Percentiles rank a stretch among this genome's conserved stretches.
Conservation (phyloP, 1,139 yeast species). For the Suhomyces terraborum region DNA sequence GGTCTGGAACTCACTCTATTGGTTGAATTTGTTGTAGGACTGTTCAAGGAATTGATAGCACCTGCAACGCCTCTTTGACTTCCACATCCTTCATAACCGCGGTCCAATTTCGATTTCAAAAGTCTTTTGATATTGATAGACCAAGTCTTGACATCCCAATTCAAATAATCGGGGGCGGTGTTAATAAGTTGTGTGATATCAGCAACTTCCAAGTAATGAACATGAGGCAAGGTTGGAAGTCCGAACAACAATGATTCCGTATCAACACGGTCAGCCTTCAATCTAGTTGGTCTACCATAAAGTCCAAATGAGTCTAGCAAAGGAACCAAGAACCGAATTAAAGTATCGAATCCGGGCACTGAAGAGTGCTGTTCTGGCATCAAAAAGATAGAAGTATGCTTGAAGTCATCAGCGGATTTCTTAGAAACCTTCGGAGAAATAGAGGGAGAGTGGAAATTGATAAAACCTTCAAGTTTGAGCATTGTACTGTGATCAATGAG, state of each 20-base stretch:
- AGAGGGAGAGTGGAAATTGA: slow-evolving; percentile 56
- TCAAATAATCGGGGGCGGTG: slow-evolving; percentile 17
- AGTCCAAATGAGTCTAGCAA: slow-evolving; percentile 81
- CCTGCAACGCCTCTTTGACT: slow-evolving; percentile 62
- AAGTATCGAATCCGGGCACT: slow-evolving; percentile 92
- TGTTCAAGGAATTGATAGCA: slow-evolving; percentile 36
- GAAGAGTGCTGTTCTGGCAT: slow-evolving; percentile 96
- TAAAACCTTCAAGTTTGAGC: slow-evolving; percentile 83
- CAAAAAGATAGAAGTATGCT: slow-evolving; percentile 79
- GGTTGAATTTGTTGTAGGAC: slow-evolving; percentile 9
- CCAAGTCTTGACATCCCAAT: slow-evolving; percentile 78
- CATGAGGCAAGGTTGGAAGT: slow-evolving; percentile 85
- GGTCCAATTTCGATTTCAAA: slow-evolving; percentile 60
- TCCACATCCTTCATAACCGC: slow-evolving; percentile 88
- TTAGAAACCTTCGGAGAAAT: slow-evolving; percentile 39
- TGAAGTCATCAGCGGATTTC: slow-evolving; percentile 54
- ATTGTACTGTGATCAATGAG: slow-evolving; percentile 85
- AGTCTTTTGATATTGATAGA: slow-evolving; percentile 60
- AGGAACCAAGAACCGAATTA: slow-evolving; percentile 85
- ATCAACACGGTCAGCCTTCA: slow-evolving; percentile 87
- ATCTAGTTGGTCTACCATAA: slow-evolving; percentile 87
- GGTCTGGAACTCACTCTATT: slow-evolving; percentile 2
- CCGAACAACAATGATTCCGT: slow-evolving; percentile 81
- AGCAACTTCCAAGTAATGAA: slow-evolving; percentile 64
- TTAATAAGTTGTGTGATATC: slow-evolving; percentile 28